These are phyloP conservation scores for Ricinus communis DNA, from an alignment of 345 rosid genomes.

Conservation along the genomic window DNA sequence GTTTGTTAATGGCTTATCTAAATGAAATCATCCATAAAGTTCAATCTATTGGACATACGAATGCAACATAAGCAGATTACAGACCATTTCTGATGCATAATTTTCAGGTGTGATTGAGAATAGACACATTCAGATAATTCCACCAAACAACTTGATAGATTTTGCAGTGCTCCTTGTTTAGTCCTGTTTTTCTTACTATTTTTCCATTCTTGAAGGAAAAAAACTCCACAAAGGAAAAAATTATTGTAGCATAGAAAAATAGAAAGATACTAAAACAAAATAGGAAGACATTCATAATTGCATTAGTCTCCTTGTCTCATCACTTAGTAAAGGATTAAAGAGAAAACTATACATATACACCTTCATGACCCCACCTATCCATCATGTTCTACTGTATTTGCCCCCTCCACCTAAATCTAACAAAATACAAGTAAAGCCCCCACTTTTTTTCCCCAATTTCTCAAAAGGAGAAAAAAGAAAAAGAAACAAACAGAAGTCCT, in stretches of 20 bases:
- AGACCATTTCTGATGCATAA: neutral
- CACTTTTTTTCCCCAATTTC: slow-evolving; percentile 32
- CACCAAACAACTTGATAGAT: neutral
- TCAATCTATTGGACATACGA: no score
- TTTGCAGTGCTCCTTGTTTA: neutral
- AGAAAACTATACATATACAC: slow-evolving; percentile 45
- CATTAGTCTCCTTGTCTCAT: slow-evolving; percentile 32
- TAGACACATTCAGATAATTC: neutral
- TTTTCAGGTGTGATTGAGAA: neutral
- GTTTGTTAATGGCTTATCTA: no score
- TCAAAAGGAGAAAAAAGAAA: neutral
- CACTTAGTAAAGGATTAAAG: slow-evolving; percentile 26
- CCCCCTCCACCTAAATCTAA: slow-evolving; percentile 45
- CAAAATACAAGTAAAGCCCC: slow-evolving; percentile 27
- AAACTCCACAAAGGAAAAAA: neutral
- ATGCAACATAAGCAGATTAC: no score
- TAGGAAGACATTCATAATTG: slow-evolving; percentile 36
- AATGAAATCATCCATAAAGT: neutral
- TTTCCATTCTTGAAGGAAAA: neutral
- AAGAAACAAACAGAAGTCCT: slow-evolving; percentile 3
- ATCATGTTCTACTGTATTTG: slow-evolving; percentile 32
- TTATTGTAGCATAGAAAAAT: slow-evolving; percentile 6
- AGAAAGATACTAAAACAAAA: slow-evolving; percentile 8
- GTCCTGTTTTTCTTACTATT: neutral
- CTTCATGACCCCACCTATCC: slow-evolving; percentile 42